Evolutionary conservation across 225 moss, liverwort and hornwort genomes (phyloP), one percentile per base, ranked within the genome.

Genomic region (Takakia lepidozioides): DNA sequence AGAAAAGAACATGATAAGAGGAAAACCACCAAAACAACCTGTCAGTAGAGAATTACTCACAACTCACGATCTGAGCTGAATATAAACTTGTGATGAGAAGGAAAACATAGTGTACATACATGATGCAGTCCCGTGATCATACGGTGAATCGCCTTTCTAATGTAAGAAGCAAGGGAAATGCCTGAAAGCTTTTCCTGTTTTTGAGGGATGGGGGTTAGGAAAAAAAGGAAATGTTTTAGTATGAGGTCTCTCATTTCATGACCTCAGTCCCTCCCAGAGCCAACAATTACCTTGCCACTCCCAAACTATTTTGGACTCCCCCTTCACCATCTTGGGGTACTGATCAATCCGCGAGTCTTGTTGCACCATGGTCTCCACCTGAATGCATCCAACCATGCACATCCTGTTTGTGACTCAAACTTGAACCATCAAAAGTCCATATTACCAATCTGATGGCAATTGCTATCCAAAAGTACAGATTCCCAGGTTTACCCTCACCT

Each of bases 271-370:
- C 18, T 29, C 44, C 44, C 7, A n/a, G 21, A 5, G 25, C 41
- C 16, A 55, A 39, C 4, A 29, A 52, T 66, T 73, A 98, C 95
- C 95, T 87, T 98, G 91, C 98, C 98, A 98, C 47, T 98, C 98
- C 98, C 98, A 98, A 14, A 98, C 91, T 27, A 85, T 81, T 42
- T 85, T 87, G 37, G 80, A 80, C 65, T 98, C 91, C 64, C 98
- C 98, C 64, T 87, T 98, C 54, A 98, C 87, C 59, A 87, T 75
- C 81, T 70, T 98, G 56, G 82, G 98, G 54, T 91, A 98, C 64
- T 87, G 91, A 57, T 98, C 98, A 49, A 98, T 98, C 41, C 98
- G 91, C 26, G 98, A 98, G 56, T 98, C 98, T 71, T 87, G 91
- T 57, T 72, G 80, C 22, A 91, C 87, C 60, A 91, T 58, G 36